Evolutionary conservation across 75 land plant genomes (phyloP), one percentile per base, ranked within the genome.

Genomic region (Sequoia sempervirens): DNA sequence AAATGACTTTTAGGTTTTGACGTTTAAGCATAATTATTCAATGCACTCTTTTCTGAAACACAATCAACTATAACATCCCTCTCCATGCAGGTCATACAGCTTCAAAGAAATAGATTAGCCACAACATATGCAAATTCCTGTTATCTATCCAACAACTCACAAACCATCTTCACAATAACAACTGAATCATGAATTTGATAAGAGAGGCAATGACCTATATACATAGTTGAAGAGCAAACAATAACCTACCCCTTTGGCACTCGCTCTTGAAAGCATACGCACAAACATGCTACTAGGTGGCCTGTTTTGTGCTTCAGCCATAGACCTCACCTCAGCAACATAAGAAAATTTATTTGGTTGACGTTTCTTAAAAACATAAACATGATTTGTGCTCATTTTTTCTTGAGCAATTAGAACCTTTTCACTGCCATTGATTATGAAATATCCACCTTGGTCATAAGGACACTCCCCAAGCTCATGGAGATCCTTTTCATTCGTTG

Each of bases 361-460:
- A 75, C 99, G 89, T 81, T 96, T 98, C 87, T 98, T 98, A 85
- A 98, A 98, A 28, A 98, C 99, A 85, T 98, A 98, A 2, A 98
- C 99, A 88, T 98, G 99, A 88, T 98, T 98, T 58, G 99, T 98
- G 87, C 99, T 98, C 99, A 98, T 98, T 86, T 96, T 98, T 86
- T 98, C 99, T 81, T 98, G 99, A 36, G 99, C 99, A 90, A 98
- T 98, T 18, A 98, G 84, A 85, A 98, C 99, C 88, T 98, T 98
- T 86, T 98, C 99, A 91, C 99, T 98, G 17, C 99, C 99, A 90
- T 98, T 98, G 75, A 98, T 98, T 15, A 98, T 94, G 56, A 98
- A 98, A 80, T 98, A 98, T 32, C 99, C 99, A 53, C 99, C 99
- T 89, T 98, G 99, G 82, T 98, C 99, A 85, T 93, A 93, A 2